Conservation (phyloP, 371 early-diverging fungal species). For the Sporodiniella umbellata region DNA sequence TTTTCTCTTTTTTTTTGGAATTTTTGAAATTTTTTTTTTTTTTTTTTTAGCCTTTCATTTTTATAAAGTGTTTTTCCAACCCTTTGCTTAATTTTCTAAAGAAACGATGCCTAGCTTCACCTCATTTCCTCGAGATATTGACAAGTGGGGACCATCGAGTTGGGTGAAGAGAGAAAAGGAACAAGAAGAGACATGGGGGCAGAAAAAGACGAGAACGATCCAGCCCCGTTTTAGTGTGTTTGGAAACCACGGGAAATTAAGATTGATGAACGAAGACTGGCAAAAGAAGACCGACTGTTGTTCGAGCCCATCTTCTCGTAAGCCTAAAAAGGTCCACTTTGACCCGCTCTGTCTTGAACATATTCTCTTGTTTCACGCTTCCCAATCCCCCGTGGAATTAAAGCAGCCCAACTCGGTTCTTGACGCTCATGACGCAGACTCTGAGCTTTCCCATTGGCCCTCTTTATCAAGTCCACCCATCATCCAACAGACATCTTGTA, state of each 20-base stretch:
- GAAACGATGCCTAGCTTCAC: conserved; percentile 3
- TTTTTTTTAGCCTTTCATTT: neutral
- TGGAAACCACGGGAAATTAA: too few species aligned
- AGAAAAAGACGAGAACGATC: neutral
- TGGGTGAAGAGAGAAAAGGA: conserved; percentile 5
- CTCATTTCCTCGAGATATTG: conserved; percentile 18
- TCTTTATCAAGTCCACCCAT: too few species aligned
- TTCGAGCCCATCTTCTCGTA: too few species aligned
- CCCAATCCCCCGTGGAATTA: conserved; percentile 45
- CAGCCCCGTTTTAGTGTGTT: conserved; percentile 22
- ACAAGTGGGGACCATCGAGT: conserved; percentile 8
- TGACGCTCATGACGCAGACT: conserved; percentile 11
- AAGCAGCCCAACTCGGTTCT: too few species aligned
- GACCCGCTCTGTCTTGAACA: conserved; percentile 52
- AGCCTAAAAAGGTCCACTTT: conserved; percentile 43
- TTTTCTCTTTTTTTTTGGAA: neutral
- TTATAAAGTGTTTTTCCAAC: neutral
- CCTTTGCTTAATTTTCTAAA: neutral
- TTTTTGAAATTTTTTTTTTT: neutral
- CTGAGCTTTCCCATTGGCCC: too few species aligned
- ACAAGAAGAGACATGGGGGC: neutral
- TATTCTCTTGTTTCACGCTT: conserved; percentile 43
- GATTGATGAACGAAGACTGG: too few species aligned
- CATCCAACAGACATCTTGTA: too few species aligned
- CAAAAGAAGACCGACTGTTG: too few species aligned